Base-by-base conservation (phyloP, 805 yeast species). In the Vanderwaltozyma verrucispora region DNA sequence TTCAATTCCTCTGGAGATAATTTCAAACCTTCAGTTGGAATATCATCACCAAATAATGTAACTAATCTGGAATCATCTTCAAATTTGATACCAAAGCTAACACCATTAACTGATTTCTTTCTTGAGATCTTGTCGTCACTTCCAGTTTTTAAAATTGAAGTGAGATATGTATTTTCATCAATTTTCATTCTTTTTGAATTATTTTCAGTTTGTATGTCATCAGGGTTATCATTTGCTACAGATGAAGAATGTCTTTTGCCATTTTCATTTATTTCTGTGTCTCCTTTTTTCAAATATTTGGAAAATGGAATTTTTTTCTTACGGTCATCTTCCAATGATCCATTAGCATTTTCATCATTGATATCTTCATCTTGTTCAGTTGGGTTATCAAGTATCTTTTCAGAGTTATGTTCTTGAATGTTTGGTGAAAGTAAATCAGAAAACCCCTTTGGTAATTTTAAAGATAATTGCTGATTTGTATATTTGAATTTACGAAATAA, bases 281-380 rank as follows among this genome's bases (percentile, higher is more conserved):
- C 54, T 17, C 55, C 58, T 39, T 54, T 58, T 24, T 58, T 58
- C 30, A 56, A 32, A 36, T 58, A 58, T 34, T 49, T 56, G 1
- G 60, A 51, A 35, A 58, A 58, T 17, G 63, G 54, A n/a, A 58
- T 55, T 38, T 56, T 56, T 36, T 58, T 58, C 40, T 54, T 54
- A 11, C 48, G 46, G n/a, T 44, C 48, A 11, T 41, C 50, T n/a
- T 50, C 53, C 3, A 12, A 24, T 8, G 11, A 10, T 8, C n/a
- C 7, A 10, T 24, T 14, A 10, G 24, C 18, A 15, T 16, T 33
- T 14, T 19, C 30, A n/a, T 28, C 13, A 27, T 27, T 19, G 16
- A 27, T 18, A 20, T 24, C n/a, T 13, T 30, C 20, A 5, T 19
- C n/a, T 30, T 9, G 3, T 21, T 30, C 13, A 13, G 24, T 18